Evolutionary conservation across 2,329 filamentous ascomycete genomes (phyloP).

Genomic region (Acrocalymma vagum): DNA sequence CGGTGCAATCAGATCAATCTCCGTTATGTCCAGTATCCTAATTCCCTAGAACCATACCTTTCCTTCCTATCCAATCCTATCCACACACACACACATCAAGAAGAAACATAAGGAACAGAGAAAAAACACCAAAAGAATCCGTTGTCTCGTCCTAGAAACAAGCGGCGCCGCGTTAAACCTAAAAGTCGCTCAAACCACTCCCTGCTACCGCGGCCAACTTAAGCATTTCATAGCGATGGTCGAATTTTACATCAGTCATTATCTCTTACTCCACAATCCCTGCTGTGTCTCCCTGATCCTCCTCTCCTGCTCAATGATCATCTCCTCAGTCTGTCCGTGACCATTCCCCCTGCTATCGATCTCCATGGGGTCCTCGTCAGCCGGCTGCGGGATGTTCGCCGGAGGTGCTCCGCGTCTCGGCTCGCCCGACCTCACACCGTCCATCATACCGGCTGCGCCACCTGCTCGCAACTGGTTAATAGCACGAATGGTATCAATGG

Average conservation of each 20-base stretch:
- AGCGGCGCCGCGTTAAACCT: too few relatives aligned
- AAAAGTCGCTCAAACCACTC: too few relatives aligned
- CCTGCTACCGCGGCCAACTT: too few relatives aligned
- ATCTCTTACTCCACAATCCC: slow-evolving; percentile 61
- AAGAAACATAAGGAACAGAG: too few relatives aligned
- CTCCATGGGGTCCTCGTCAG: slow-evolving; percentile 55
- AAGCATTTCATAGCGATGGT: neutral
- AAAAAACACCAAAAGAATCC: too few relatives aligned
- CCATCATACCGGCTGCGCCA: slow-evolving; percentile 66
- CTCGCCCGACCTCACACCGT: slow-evolving; percentile 66
- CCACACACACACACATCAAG: too few relatives aligned
- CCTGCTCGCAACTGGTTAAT: slow-evolving; percentile 73
- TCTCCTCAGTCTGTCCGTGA: slow-evolving; percentile 68
- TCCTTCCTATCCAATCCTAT: too few relatives aligned
- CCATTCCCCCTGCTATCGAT: slow-evolving; percentile 68
- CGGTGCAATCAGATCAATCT: too few relatives aligned
- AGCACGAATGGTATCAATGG: slow-evolving; percentile 72
- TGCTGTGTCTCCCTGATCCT: slow-evolving; percentile 66
- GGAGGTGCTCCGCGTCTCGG: slow-evolving; percentile 52
- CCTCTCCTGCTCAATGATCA: slow-evolving; percentile 68
- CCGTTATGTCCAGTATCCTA: too few relatives aligned
- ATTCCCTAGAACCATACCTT: too few relatives aligned
- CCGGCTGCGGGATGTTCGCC: slow-evolving; percentile 43
- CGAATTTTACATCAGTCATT: slow-evolving; percentile 4
- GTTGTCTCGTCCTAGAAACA: too few relatives aligned